These are phyloP conservation scores for Achlya hypogyna DNA, from an alignment of 352 stramenopile genomes.

Conservation along the genomic window DNA sequence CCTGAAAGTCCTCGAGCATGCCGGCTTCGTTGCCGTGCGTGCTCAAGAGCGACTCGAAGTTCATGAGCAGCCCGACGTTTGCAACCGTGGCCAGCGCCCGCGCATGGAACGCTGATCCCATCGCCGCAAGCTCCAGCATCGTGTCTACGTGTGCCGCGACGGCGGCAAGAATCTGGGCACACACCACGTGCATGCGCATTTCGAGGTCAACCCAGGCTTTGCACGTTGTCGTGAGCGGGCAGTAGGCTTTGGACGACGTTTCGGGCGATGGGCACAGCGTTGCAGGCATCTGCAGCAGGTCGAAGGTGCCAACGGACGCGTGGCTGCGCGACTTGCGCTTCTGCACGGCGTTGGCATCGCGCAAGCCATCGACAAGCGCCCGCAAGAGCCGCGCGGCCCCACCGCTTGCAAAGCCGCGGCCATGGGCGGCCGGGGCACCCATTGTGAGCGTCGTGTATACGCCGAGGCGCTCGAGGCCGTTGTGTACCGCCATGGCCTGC, in stretches of 20 bases:
- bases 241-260: slow-evolving; percentile 20
- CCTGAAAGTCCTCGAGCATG: slow-evolving; percentile 64
- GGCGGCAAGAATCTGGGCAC: slow-evolving; percentile 64
- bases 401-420: slow-evolving; percentile 66
- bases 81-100: slow-evolving; percentile 45
- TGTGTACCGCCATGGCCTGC: slow-evolving; percentile 15
- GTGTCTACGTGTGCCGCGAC: slow-evolving; percentile 54
- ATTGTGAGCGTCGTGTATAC: slow-evolving; percentile 62
- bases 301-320: neutral
- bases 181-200: slow-evolving; percentile 59
- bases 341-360: neutral
- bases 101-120: slow-evolving; percentile 47
- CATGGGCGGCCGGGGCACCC: slow-evolving; percentile 69
- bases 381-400: slow-evolving; percentile 27
- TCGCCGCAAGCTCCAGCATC: slow-evolving; percentile 50
- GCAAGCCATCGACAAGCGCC: slow-evolving; percentile 1
- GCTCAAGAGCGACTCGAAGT: slow-evolving; percentile 78
- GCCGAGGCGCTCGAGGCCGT: neutral
- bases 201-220: slow-evolving; percentile 61
- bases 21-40: slow-evolving; percentile 82
- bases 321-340: neutral
- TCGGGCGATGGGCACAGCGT: neutral
- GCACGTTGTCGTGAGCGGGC: slow-evolving; percentile 39
- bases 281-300: neutral
- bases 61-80: slow-evolving; percentile 55